A percentile compares a stretch with the other conserved stretches of the same genome.
phyloP scores from a whole-genome alignment of 768 basidiomycete genomes.

The Lentinus tigrinus region DNA sequence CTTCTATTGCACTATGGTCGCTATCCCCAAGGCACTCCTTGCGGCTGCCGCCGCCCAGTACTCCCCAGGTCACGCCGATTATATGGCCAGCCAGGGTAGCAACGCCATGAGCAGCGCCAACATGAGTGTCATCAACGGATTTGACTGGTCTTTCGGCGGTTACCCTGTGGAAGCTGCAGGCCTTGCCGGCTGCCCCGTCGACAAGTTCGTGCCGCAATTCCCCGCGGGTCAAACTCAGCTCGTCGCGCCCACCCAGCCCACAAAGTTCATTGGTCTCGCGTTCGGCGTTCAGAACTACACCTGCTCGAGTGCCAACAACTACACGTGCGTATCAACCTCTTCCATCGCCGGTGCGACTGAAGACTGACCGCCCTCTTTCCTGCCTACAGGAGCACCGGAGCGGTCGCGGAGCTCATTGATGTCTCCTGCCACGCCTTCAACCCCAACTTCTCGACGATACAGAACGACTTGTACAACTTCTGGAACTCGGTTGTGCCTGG shows the following conservation, averaged over 20 bases:
- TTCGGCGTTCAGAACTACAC: conserved; percentile 58
- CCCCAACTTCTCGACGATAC: conserved; percentile 20
- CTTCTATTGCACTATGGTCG: conserved; percentile 14
- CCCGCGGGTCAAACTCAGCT: conserved; percentile 33
- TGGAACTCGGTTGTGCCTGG: conserved; percentile 14
- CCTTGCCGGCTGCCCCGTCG: conserved; percentile 24
- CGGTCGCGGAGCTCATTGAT: conserved; percentile 33
- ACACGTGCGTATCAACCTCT: conserved; percentile 36
- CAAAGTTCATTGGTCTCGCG: conserved; percentile 43
- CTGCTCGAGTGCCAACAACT: conserved; percentile 38
- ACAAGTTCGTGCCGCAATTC: conserved; percentile 24
- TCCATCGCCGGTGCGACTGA: too few species aligned
- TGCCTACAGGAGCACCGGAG: conserved; percentile 41
- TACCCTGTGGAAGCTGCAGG: background rate
- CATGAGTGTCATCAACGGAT: background rate
- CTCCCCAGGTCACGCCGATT: background rate
- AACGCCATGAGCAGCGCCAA: too few species aligned
- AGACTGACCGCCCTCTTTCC: background rate
- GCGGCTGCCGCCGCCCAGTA: conserved; percentile 10
- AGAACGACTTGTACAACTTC: conserved; percentile 11
- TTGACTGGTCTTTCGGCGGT: background rate
- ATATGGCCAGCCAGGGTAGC: background rate
- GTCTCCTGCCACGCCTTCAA: conserved; percentile 27
- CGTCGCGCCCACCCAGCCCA: conserved; percentile 33
- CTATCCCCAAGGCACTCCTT: conserved; percentile 12